Conservation (phyloP, 805 yeast genomes). For the Lipomyces chichibuensis region DNA sequence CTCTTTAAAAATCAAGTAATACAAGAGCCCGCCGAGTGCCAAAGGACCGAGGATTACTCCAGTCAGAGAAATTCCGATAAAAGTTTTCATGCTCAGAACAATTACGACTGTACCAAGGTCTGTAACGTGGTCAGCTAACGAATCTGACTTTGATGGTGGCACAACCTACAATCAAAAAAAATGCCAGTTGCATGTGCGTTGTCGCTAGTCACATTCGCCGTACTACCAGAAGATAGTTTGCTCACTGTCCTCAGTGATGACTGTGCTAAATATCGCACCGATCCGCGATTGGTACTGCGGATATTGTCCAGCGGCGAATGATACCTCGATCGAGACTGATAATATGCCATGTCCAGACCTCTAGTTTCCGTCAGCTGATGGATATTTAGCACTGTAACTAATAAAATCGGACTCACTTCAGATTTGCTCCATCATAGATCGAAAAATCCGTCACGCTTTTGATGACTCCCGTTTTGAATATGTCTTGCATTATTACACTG, state of each 20-base stretch:
- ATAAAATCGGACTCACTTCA: constrained; percentile 41
- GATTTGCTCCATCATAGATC: constrained; percentile 63
- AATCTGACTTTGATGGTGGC: neutral
- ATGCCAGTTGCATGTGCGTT: constrained; percentile 18
- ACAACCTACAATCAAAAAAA: constrained; percentile 18
- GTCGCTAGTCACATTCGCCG: neutral
- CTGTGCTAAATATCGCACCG: constrained; percentile 25
- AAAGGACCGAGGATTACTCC: constrained; percentile 17
- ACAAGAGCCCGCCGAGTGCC: constrained; percentile 10
- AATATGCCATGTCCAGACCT: constrained; percentile 89
- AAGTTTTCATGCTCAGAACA: constrained; percentile 8
- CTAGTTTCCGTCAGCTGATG: constrained; percentile 41
- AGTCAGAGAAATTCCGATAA: constrained; percentile 12
- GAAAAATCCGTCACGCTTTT: constrained; percentile 83
- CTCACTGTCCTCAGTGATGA: constrained; percentile 5
- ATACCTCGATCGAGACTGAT: constrained; percentile 77
- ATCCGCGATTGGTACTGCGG: constrained; percentile 17
- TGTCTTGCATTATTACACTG: constrained; percentile 51
- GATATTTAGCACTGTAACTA: neutral
- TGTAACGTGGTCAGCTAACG: neutral
- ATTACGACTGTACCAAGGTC: constrained; percentile 12
- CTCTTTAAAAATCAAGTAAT: constrained; percentile 2
- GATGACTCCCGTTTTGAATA: constrained; percentile 70
- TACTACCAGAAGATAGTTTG: constrained; percentile 8
- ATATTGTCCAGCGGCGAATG: constrained; percentile 78